Base-by-base conservation (phyloP, 2,329 filamentous ascomycete genomes). In the Clarireedia hainanense region DNA sequence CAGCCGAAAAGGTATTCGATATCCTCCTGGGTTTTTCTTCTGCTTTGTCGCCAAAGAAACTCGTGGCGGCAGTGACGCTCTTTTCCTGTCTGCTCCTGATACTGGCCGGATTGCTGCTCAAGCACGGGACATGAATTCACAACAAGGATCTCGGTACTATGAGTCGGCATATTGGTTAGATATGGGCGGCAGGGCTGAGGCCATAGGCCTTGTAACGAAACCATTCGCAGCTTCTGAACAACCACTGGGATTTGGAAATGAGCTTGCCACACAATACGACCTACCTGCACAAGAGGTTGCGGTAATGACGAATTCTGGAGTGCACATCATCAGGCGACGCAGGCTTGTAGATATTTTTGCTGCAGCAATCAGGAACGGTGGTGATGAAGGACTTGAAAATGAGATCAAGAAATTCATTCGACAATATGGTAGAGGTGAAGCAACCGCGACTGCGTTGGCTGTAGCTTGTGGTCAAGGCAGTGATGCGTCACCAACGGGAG, bases 211-310 rank as follows among this genome's bases (percentile, higher is more conserved):
- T 12, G 82, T 90, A 27, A 89, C 86, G 0, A 79, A 80, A 49
- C 81, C 88, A 0, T 92, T 91, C 63, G 79, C 83, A 15, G 87
- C 88, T 9, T 79, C 84, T 0, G 74, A 73, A 10, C 80, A 82
- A 26, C 88, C 89, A 0, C 69, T 83, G 23, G 92, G 91, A 0
- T 97, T 96, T 65, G 91, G 92, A 10, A 99, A 99, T 64, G 94
- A 99, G 72, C 76, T 97, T 55, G 90, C 94, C 1, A 87, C 95
- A n/a, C 95, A 99, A 65, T 99, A 94, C 64, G 94, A 99, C 66
- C 80, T 88, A 58, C 77, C 84, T 0, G 80, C 87, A 0, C 84
- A 86, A 50, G 92, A 99, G 68, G 84, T 97, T 61, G 94, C 92
- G 1, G 83, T 99, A 47, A 78, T 99, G 53, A 97, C 94, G 34